Evolutionary conservation across 2,329 filamentous ascomycete species (phyloP), one percentile per base, ranked within the genome.

Genomic region (Cordyceps cicadae): DNA sequence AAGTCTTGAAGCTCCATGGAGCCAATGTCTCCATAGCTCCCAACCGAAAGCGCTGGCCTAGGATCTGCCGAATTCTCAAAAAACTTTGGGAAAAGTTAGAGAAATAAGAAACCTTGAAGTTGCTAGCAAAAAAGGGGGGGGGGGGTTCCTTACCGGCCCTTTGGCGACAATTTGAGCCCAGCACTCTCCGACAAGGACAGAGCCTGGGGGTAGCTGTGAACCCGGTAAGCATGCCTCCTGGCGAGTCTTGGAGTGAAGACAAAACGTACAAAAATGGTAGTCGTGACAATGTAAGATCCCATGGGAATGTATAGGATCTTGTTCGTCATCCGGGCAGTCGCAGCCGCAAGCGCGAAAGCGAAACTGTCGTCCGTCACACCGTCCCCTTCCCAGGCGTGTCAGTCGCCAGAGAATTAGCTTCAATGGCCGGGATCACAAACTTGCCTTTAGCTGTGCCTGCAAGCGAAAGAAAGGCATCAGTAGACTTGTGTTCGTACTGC

Each of bases 1-100:
- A 85, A 77, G 64, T 87, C 84, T 1, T 78, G 80, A 73, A 81
- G 80, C 67, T 87, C 83, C 19, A 87, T 74, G 8, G 69, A 72
- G 14, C 85, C 85, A 11, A 69, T 70, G 34, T 87, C 79, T 5
- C 82, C 81, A 7, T 73, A 65, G n/a, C 74, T 73, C 37, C 82
- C 84, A 6, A 86, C 76, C 60, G 76, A 74, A 1, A 85, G 73
- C 1, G 85, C 79, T 1, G 77, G 75, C 24, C 76, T 68, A 0
- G 83, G 83, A 24, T 74, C 74, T 50, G 70, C 71, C 17, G 75
- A 73, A 63, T 79, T 70, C 41, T 73, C 71, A 29, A 29, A 29
- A 69, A 79, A 82, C 58, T 68, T 72, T n/a, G 61, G 56, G 4
- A 39, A 57, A 32, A 4, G 21, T 4, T 4, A 55, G 15, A 24